Base-by-base conservation (phyloP, 208 protist genomes). In the Vickermania ingenoplastis region DNA sequence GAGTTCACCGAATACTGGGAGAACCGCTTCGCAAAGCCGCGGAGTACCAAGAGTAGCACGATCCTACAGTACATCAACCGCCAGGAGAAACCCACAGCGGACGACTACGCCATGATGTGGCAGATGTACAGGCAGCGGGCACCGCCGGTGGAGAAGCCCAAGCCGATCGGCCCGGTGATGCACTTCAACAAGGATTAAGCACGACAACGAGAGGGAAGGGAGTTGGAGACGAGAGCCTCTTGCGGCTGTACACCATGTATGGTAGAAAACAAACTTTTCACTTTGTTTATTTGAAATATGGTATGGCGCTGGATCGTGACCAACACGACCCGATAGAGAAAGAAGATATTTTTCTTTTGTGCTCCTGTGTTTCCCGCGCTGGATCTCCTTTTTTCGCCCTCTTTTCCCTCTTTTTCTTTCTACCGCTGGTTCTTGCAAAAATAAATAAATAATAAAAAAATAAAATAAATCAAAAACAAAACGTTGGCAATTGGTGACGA, bases 51-150 rank as follows among this genome's bases (percentile, higher is more conserved):
- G 54, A 59, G 54, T 22, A 29, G n/a, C 29, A 4, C 45, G 11
- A 17, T 41, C 5, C 54, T 24, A 11, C 14, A 14, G 5, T 3
- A 1, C 1, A 14, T 28, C 22, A 24, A 41, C 27, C 36, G 55
- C 29, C 21, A 53, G n/a, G 22, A 65, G 48, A 3, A 45, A 21
- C 25, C 49, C 21, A 28, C 17, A 3, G 50, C 41, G n/a, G 24
- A 56, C 49, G 48, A 57, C 7, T 53, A 78, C 55, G 63, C 76
- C 25, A 52, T 73, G 31, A 55, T 86, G 61, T 86, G 79, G 79
- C 54, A 71, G 22, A 41, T 86, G 69, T 81, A 81, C 53, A 61
- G 79, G 2, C 29, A 50, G 55, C 70, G 79, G 13, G 72, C 64
- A 0, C 79, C 71, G 1, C 22, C 21, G 27, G 45, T 0, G 24